These are phyloP conservation scores for Hypocreales sp. DNA, from an alignment of 2,329 filamentous ascomycete species.

Conservation along the genomic window DNA sequence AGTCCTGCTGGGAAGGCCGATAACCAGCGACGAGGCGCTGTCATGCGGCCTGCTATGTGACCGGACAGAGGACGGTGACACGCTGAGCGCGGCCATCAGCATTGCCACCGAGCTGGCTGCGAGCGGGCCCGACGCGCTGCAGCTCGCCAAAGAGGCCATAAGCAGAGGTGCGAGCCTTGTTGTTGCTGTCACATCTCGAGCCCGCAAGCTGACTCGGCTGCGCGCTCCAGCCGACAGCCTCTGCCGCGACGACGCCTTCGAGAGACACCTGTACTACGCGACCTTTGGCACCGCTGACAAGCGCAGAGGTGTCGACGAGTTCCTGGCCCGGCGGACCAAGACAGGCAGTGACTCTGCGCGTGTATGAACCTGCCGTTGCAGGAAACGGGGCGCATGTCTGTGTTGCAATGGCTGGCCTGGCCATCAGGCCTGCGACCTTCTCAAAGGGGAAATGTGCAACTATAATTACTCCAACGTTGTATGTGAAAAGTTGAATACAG, in stretches of 20 bases:
- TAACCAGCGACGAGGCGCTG: slow-evolving; percentile 11
- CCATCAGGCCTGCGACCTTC: too few species aligned
- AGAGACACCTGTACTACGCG: slow-evolving; percentile 18
- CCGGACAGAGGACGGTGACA: slow-evolving; percentile 9
- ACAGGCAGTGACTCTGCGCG: not conserved
- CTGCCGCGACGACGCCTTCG: slow-evolving; percentile 15
- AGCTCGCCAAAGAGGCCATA: slow-evolving; percentile 14
- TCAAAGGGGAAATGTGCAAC: slow-evolving; percentile 1
- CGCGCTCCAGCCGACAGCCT: slow-evolving; percentile 9
- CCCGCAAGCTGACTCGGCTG: not conserved
- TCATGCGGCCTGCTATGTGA: slow-evolving; percentile 12
- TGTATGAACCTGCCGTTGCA: slow-evolving; percentile 2
- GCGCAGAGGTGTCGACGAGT: slow-evolving; percentile 11
- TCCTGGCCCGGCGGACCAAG: slow-evolving; percentile 10
- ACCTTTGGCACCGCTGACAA: slow-evolving; percentile 18
- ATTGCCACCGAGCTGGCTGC: slow-evolving; percentile 9
- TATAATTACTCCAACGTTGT: too few species aligned
- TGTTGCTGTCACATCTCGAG: slow-evolving; percentile 1
- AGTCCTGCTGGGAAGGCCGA: slow-evolving; percentile 12
- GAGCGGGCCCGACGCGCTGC: slow-evolving; percentile 10
- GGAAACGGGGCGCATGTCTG: not conserved
- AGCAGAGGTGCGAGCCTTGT: too few species aligned
- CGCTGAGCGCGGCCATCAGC: slow-evolving; percentile 11
- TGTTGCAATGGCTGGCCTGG: not conserved
- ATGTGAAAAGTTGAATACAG: too few species aligned